Evolutionary conservation across 2,329 filamentous ascomycete species (phyloP).

Genomic region (Thermochaetoides dissita): DNA sequence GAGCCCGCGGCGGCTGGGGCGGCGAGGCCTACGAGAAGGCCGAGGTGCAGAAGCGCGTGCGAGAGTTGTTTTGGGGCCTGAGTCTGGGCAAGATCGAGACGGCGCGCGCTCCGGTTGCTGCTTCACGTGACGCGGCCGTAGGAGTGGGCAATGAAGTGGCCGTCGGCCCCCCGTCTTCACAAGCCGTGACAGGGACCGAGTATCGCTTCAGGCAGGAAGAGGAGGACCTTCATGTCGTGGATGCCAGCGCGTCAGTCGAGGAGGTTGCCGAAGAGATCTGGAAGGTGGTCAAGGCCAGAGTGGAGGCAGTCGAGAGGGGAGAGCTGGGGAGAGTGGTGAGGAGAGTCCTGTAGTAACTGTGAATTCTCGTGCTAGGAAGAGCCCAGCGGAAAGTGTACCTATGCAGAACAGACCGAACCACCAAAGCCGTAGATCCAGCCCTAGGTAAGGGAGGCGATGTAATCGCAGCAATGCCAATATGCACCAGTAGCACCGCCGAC

Average conservation of each 20-base stretch:
- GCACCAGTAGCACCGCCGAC: no score
- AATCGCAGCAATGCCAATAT: no score
- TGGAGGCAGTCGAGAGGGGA: constrained; percentile 36
- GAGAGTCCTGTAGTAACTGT: constrained; percentile 23
- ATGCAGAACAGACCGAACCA: no score
- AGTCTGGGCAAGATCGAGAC: constrained; percentile 31
- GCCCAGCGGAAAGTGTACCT: no score
- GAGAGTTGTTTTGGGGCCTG: constrained; percentile 54
- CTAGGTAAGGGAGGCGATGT: no score
- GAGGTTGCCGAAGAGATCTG: constrained; percentile 44
- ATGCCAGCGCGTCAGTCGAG: constrained; percentile 40
- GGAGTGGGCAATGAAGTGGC: constrained; percentile 8
- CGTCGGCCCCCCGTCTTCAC: constrained; percentile 8
- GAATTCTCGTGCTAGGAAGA: neutral
- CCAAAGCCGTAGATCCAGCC: no score
- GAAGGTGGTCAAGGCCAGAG: constrained; percentile 31
- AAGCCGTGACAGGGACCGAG: constrained; percentile 12
- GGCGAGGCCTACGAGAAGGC: constrained; percentile 77
- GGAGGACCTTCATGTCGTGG: constrained; percentile 39
- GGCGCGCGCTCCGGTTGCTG: constrained; percentile 12
- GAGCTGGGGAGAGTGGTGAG: constrained; percentile 33
- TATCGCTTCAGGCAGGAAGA: constrained; percentile 33
- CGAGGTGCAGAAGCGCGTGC: constrained; percentile 68
- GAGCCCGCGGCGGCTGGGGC: constrained; percentile 71
- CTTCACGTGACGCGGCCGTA: constrained; percentile 4